phyloP scores from a whole-genome alignment of 148 eudicot genomes.

The Rhododendron ferrugineum region DNA sequence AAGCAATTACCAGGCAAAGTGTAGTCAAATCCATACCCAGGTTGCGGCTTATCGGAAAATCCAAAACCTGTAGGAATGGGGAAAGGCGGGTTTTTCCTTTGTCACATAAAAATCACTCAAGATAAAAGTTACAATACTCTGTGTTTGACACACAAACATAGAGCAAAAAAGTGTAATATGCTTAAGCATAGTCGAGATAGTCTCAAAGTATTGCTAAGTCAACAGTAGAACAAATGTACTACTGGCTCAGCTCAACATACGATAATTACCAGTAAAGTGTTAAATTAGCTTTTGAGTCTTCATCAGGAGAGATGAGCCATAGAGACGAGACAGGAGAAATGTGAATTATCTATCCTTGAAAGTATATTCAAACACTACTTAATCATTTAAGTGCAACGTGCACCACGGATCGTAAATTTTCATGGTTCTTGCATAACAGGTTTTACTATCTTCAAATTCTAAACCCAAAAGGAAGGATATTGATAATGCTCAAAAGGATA shows the following conservation, averaged over 20 bases:
- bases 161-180: not conserved
- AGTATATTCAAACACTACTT: not conserved
- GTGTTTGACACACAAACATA: not conserved
- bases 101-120: not conserved
- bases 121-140: not conserved
- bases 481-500: not conserved
- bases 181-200: not conserved
- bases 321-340: not conserved
- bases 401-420: not conserved
- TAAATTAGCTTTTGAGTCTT: not conserved
- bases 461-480: not conserved
- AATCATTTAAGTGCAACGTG: not conserved
- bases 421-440: not conserved
- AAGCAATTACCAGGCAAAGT: slow-evolving; percentile 59
- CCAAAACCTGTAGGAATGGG: slow-evolving; percentile 69
- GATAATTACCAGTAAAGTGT: not conserved
- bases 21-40: slow-evolving; percentile 93
- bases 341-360: not conserved
- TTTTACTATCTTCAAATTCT: not conserved
- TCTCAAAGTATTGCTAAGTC: not conserved
- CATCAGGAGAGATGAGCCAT: not conserved
- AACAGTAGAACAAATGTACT: not conserved
- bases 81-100: not conserved
- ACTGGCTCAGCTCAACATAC: not conserved
- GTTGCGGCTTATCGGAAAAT: slow-evolving; percentile 93